Percentiles rank a stretch among this genome's conserved stretches.
phyloP scores from a whole-genome alignment of 2,329 filamentous ascomycete genomes.

The Lachnellula hyalina region DNA sequence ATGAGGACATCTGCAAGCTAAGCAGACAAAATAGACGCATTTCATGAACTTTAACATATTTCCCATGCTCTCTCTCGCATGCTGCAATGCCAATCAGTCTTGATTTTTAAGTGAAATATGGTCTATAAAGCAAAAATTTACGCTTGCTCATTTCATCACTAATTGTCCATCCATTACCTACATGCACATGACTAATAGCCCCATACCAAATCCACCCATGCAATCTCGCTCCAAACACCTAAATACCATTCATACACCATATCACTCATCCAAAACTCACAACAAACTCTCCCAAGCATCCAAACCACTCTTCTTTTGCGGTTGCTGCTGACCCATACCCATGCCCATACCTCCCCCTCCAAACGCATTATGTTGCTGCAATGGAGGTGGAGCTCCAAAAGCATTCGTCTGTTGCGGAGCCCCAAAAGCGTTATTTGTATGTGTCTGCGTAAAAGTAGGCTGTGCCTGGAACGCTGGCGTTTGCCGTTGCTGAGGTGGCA shows the following conservation, averaged over 20 bases:
- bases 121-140: no score
- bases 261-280: constrained; percentile 23
- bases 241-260: background rate
- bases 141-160: no score
- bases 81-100: no score
- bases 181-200: no score
- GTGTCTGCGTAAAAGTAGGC: constrained; percentile 10
- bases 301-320: constrained; percentile 37
- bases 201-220: no score
- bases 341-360: constrained; percentile 1
- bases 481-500: constrained; percentile 2
- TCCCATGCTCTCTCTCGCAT: no score
- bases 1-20: no score
- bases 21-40: no score
- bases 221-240: background rate
- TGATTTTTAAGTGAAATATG: no score
- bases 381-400: constrained; percentile 31
- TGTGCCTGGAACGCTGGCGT: constrained; percentile 16
- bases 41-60: no score
- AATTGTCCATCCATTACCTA: no score
- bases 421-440: background rate
- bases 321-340: constrained; percentile 7
- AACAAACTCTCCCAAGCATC: constrained; percentile 53
- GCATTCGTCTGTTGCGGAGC: background rate
- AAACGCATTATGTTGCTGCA: constrained; percentile 13